Conservation (phyloP, 2,329 filamentous ascomycete species). For the Elsinoe arachidis region DNA sequence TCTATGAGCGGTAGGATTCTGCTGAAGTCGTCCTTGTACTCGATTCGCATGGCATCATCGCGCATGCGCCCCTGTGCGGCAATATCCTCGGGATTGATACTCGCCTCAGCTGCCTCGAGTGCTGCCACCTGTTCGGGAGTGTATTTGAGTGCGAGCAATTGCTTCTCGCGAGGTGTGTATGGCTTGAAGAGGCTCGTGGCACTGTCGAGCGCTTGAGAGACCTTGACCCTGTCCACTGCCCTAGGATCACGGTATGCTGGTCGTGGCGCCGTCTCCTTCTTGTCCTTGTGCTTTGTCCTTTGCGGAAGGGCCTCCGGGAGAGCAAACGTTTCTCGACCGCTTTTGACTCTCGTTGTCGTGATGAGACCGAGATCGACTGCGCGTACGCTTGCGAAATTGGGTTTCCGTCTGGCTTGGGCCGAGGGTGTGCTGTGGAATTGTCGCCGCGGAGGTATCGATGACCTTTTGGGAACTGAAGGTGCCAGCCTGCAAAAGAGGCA, state of each 20-base stretch:
- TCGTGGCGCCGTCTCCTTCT: neutral
- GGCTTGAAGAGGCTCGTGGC: slow-evolving; percentile 44
- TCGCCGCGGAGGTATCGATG: slow-evolving; percentile 23
- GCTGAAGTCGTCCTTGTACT: slow-evolving; percentile 77
- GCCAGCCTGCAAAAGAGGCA: slow-evolving; percentile 33
- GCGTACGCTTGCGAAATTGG: slow-evolving; percentile 38
- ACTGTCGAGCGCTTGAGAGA: neutral
- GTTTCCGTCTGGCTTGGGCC: slow-evolving; percentile 30
- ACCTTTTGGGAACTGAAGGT: slow-evolving; percentile 22
- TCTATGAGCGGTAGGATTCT: slow-evolving; percentile 71
- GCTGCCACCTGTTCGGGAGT: slow-evolving; percentile 72
- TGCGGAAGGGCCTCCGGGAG: neutral
- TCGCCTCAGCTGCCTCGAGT: slow-evolving; percentile 69
- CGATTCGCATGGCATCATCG: slow-evolving; percentile 60
- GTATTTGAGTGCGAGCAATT: slow-evolving; percentile 57
- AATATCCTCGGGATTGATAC: slow-evolving; percentile 67
- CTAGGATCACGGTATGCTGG: slow-evolving; percentile 13
- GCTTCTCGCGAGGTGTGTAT: slow-evolving; percentile 60
- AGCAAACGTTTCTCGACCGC: neutral
- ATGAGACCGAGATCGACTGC: slow-evolving; percentile 29
- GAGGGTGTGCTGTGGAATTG: slow-evolving; percentile 34
- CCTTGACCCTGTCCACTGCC: neutral
- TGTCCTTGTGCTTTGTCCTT: neutral
- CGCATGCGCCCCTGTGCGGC: slow-evolving; percentile 63
- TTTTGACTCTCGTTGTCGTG: slow-evolving; percentile 6